Conservation (phyloP, 2,329 filamentous ascomycete genomes). For the Madurella mycetomatis region DNA sequence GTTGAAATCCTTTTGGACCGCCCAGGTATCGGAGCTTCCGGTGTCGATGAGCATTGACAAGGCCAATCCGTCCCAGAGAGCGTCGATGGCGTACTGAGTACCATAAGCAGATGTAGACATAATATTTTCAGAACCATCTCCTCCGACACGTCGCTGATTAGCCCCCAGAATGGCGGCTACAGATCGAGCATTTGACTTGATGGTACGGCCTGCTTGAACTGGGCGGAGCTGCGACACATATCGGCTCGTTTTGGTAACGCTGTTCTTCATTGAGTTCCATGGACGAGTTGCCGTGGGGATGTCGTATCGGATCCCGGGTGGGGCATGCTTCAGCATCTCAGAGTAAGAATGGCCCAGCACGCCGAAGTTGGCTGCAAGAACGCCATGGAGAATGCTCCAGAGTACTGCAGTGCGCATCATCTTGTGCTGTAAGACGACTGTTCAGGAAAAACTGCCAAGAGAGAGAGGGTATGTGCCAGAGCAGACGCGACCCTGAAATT, state of each 20-base stretch:
- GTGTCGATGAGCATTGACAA: constrained; percentile 43
- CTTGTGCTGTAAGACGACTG: neutral
- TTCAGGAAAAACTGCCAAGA: too few species aligned
- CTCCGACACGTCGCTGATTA: constrained; percentile 28
- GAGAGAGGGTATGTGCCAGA: too few species aligned
- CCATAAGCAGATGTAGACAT: constrained; percentile 31
- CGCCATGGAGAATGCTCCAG: neutral
- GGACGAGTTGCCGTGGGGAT: constrained; percentile 15
- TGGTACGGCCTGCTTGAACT: constrained; percentile 3
- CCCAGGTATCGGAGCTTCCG: constrained; percentile 51
- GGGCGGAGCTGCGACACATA: constrained; percentile 18
- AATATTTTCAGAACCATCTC: constrained; percentile 32
- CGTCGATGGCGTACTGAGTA: constrained; percentile 30
- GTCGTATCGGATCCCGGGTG: constrained; percentile 22
- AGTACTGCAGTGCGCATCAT: neutral
- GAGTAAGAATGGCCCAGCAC: constrained; percentile 12
- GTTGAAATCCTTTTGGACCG: constrained; percentile 37
- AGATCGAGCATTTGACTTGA: constrained; percentile 23
- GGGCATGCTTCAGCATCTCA: constrained; percentile 14
- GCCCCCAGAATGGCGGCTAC: constrained; percentile 29
- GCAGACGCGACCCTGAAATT: too few species aligned
- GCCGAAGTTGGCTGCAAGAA: constrained; percentile 6
- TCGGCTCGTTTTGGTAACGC: constrained; percentile 1
- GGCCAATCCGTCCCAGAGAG: constrained; percentile 25
- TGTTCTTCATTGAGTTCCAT: constrained; percentile 2